Base-by-base conservation (phyloP, 1,284 basidiomycete species). In the Pseudozyma thailandica region DNA sequence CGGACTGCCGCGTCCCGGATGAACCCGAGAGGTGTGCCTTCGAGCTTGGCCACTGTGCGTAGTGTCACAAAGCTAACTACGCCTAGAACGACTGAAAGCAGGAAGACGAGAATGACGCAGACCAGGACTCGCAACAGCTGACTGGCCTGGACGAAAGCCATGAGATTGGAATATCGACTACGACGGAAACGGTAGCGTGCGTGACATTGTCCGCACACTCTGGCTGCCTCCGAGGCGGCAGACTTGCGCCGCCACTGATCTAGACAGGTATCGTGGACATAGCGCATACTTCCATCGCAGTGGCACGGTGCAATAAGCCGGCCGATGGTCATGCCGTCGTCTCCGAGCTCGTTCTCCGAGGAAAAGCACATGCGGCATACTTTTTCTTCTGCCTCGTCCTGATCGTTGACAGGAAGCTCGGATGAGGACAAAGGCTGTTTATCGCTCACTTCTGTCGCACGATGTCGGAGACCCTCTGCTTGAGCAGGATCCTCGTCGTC, bases 261-360 rank as follows among this genome's bases (percentile, higher is more conserved):
- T 20, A 72, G 62, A 20, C 69, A 72, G 45, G 47, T 50, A 31
- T 47, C 49, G 37, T 72, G 69, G 35, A 72, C 63, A 44, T 72
- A 72, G 20, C 52, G 48, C 69, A 72, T 72, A 45, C 63, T 72
- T 38, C 69, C 69, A 33, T 68, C 51, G 50, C 69, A 72, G n/a
- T 53, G 43, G 43, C 69, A 72, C 10, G 69, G 69, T 3, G 63
- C 49, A 7, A 72, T 59, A 39, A 72, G 54, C 16, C 59, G 42
- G 2, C 69, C 69, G 16, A 72, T 15, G 10, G 58, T 38, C 46
- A 57, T 46, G 42, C 63, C 69, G 39, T 72, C 63, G n/a, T 72
- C 69, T 10, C 53, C 52, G 5, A 72, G 53, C 47, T 66, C 63
- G 48, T 55, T 28, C 38, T 64, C 61, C 37, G 49, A 49, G 4